Evolutionary conservation across 2,329 filamentous ascomycete genomes (phyloP).

Genomic region (Harringtonia lauricola): DNA sequence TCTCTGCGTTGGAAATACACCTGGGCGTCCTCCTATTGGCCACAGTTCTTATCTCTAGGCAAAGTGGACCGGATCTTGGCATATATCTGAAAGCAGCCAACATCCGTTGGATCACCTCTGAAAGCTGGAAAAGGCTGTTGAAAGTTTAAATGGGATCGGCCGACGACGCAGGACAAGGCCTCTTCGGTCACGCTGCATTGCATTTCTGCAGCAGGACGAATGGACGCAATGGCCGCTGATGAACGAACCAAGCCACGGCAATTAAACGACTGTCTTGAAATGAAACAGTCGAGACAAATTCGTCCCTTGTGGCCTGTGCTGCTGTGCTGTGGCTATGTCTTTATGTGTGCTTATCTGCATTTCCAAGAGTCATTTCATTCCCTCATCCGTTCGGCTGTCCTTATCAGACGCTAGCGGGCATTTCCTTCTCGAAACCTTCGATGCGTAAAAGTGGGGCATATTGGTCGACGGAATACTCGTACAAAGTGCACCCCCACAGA

Average conservation of each 20-base stretch:
- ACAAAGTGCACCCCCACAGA: slow-evolving; percentile 1
- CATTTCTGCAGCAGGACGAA: too few relatives aligned
- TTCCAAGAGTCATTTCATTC: slow-evolving; percentile 3
- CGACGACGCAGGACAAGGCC: too few relatives aligned
- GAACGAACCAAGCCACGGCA: too few relatives aligned
- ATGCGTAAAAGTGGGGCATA: not conserved
- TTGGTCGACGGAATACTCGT: not conserved
- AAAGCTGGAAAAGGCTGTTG: too few relatives aligned
- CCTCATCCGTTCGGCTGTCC: not conserved
- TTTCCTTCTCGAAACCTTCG: slow-evolving; percentile 10
- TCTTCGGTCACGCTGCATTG: too few relatives aligned
- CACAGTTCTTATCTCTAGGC: slow-evolving; percentile 13
- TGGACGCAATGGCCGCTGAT: too few relatives aligned
- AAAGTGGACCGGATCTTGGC: slow-evolving; percentile 4
- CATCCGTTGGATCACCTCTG: too few relatives aligned
- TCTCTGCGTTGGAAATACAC: not conserved
- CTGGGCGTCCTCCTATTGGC: slow-evolving; percentile 3
- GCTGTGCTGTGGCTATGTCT: not conserved
- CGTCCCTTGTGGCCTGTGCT: too few relatives aligned
- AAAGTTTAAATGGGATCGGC: too few relatives aligned
- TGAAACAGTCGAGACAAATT: too few relatives aligned
- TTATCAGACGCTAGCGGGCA: not conserved
- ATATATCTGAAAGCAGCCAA: not conserved
- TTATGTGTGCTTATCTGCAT: not conserved
- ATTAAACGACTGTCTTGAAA: too few relatives aligned